These are phyloP conservation scores for Cyclocybe aegerita DNA, from an alignment of 768 basidiomycete species.

Conservation along the genomic window DNA sequence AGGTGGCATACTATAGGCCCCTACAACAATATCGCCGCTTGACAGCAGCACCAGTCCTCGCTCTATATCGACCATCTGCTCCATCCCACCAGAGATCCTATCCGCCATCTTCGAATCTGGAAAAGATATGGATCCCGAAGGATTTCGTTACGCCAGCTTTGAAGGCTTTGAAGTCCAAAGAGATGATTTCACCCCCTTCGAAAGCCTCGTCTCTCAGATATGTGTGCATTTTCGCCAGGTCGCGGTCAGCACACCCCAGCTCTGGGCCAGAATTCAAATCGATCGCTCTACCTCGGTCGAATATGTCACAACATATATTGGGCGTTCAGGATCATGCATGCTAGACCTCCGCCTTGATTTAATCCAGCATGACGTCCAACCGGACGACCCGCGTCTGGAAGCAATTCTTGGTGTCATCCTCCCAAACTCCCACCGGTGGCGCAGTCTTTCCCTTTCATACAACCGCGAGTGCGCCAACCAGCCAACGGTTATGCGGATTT, in stretches of 20 bases:
- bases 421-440: conserved; percentile 34
- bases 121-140: conserved; percentile 20
- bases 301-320: conserved; percentile 28
- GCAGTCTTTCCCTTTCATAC: conserved; percentile 30
- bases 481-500: conserved; percentile 29
- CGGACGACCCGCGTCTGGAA: conserved; percentile 11
- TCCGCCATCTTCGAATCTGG: conserved; percentile 30
- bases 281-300: conserved; percentile 15
- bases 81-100: conserved; percentile 31
- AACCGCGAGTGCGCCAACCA: conserved; percentile 21
- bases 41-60: conserved; percentile 3
- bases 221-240: conserved; percentile 36
- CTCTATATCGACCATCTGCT: conserved; percentile 14
- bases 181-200: conserved; percentile 24
- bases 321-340: conserved; percentile 28
- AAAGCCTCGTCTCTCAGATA: conserved; percentile 39
- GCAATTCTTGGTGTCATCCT: conserved; percentile 29
- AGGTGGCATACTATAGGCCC: not conserved
- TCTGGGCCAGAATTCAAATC: conserved; percentile 42
- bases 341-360: conserved; percentile 34
- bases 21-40: not conserved
- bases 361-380: not conserved
- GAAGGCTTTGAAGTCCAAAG: not conserved
- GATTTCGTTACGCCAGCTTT: conserved; percentile 1
- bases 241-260: conserved; percentile 32